Base-by-base conservation (phyloP, 371 early-diverging fungal genomes). In the Entomophthora muscae region DNA sequence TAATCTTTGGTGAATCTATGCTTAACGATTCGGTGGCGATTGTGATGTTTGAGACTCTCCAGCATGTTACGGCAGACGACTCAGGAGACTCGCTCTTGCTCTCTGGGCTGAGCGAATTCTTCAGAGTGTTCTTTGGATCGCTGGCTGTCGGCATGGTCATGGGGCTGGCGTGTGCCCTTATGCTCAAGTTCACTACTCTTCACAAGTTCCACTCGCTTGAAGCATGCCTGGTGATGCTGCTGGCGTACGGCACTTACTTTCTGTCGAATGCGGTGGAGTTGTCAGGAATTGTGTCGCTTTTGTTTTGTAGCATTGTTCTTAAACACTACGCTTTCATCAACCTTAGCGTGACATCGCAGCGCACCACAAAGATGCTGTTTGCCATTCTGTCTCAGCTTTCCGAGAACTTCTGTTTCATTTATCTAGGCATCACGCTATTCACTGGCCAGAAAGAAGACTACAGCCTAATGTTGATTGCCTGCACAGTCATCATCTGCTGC, bases 1-100 rank as follows among this genome's bases (percentile, higher is more conserved):
- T 94, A 63, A 93, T 96, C 58, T 93, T 93, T 67, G 97, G 97
- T 17, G 97, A 96, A 69, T 86, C 85, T 7, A 78, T 92, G 53
- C 75, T 96, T 55, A 96, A 96, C 67, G 95, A 96, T 69, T 91
- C 95, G 0, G 94, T 93, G 5, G 89, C 94, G 7, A 95, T 94
- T 71, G 93, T 95, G n/a, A 73, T 95, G 63, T 92, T 83, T 67
- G 84, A 83, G 79, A 89, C 92, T 0, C 71, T 93, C 32, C 83
- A 85, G 52, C 78, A 85, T 66, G 88, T 90, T 67, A 78, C 84
- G 0, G 89, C 83, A n/a, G 78, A 83, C 59, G 85, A 84, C 21
- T 69, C 91, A 57, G 83, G 89, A 63, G 61, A 85, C 3, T 71
- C 71, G 2, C 86, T 86, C 59, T 68, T 95, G 10, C 68, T 87